Evolutionary conservation across 2,329 filamentous ascomycete species (phyloP).

Genomic region (Fusarium nisikadoi): DNA sequence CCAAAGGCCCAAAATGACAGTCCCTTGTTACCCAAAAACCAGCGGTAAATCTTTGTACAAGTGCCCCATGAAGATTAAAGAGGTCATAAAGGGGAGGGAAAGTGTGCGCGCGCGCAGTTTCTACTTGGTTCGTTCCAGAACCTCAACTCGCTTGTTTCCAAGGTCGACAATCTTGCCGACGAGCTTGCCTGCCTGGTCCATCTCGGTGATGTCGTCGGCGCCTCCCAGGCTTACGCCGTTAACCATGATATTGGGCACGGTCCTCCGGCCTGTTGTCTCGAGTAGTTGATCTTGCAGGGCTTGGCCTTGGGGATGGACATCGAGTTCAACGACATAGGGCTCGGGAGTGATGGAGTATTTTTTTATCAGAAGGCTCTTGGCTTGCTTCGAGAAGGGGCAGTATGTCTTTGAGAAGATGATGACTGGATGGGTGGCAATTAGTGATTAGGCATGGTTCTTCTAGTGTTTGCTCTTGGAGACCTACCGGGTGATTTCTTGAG

Average conservation of each 20-base stretch:
- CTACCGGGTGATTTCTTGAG: slow-evolving; percentile 86
- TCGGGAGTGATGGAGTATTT: slow-evolving; percentile 84
- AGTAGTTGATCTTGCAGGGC: slow-evolving; percentile 77
- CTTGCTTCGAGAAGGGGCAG: slow-evolving; percentile 86
- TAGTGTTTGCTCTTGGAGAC: slow-evolving; percentile 41
- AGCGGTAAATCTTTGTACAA: slow-evolving; percentile 16
- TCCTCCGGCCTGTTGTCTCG: slow-evolving; percentile 80
- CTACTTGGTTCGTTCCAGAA: slow-evolving; percentile 56
- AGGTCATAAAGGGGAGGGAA: slow-evolving; percentile 13
- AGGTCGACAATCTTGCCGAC: slow-evolving; percentile 77
- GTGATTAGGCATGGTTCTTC: not conserved
- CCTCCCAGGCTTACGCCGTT: slow-evolving; percentile 91
- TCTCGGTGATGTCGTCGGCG: slow-evolving; percentile 81
- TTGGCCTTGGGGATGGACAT: slow-evolving; percentile 79
- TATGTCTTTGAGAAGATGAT: slow-evolving; percentile 97
- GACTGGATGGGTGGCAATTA: slow-evolving; percentile 61
- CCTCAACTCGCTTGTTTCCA: slow-evolving; percentile 72
- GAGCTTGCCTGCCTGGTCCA: slow-evolving; percentile 75
- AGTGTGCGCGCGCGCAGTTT: not conserved
- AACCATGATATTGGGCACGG: slow-evolving; percentile 92
- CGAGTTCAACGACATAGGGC: slow-evolving; percentile 91
- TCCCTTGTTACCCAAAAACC: slow-evolving; percentile 21
- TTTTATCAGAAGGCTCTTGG: slow-evolving; percentile 85
- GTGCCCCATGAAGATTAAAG: slow-evolving; percentile 17
- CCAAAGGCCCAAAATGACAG: slow-evolving; percentile 12